Percentiles rank a stretch among this genome's conserved stretches.
phyloP scores from a whole-genome alignment of 805 yeast genomes.

The Ogataea ramenticola region DNA sequence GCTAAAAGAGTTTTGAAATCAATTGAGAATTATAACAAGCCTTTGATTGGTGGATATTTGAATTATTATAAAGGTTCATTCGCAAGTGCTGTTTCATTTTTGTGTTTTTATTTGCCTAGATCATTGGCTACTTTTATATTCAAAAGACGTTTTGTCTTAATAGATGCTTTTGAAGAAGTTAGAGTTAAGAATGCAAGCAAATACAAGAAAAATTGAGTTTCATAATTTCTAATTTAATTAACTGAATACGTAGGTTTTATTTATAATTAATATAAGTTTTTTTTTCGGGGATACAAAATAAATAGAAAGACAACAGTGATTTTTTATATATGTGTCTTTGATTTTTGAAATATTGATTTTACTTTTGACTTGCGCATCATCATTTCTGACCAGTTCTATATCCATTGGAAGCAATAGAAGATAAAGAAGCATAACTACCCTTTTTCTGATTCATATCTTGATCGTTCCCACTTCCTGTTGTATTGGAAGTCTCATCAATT shows the following conservation, averaged over 20 bases:
- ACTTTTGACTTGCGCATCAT: too few species aligned
- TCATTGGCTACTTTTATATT: slow-evolving; percentile 36
- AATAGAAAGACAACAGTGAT: too few species aligned
- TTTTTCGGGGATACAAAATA: too few species aligned
- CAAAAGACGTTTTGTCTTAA: slow-evolving; percentile 19
- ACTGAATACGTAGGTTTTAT: too few species aligned
- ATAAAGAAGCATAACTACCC: slow-evolving; percentile 6
- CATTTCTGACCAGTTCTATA: not conserved
- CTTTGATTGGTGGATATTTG: slow-evolving; percentile 17
- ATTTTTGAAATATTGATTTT: not conserved
- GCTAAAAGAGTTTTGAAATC: slow-evolving; percentile 51
- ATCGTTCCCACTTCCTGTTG: not conserved
- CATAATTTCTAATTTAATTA: too few species aligned
- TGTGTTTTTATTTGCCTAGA: slow-evolving; percentile 36
- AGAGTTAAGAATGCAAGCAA: not conserved
- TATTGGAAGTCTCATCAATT: not conserved
- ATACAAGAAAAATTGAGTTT: too few species aligned
- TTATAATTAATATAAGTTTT: too few species aligned
- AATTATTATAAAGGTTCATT: slow-evolving; percentile 51
- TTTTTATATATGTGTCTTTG: not conserved
- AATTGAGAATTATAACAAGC: slow-evolving; percentile 15
- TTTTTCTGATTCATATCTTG: not conserved
- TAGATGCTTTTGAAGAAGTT: not conserved
- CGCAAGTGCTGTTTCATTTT: slow-evolving; percentile 27
- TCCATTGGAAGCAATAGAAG: slow-evolving; percentile 6